Evolutionary conservation across 441 rosid genomes (phyloP).

Genomic region (Bruguiera hainesii): DNA sequence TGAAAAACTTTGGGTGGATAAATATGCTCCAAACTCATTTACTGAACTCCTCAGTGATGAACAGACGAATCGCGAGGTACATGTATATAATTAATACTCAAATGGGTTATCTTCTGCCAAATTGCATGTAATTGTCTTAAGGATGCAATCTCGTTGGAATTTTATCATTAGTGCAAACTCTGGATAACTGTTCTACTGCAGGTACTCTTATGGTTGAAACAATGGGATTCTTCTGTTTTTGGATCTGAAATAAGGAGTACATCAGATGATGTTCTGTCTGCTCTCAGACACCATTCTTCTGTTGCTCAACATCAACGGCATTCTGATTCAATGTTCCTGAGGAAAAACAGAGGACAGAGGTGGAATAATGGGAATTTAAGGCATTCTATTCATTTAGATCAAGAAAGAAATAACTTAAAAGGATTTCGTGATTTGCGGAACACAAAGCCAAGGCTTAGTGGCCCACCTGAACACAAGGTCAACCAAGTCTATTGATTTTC

Average conservation of each 20-base stretch:
- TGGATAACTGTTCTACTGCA: conserved; percentile 31
- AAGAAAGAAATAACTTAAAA: conserved; percentile 34
- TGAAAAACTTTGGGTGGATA: conserved; percentile 95
- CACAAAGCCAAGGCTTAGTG: conserved; percentile 58
- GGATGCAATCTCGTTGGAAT: conserved; percentile 4
- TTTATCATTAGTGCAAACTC: conserved; percentile 14
- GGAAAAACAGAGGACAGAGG: conserved; percentile 47
- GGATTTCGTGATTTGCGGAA: conserved; percentile 42
- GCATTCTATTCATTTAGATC: conserved; percentile 35
- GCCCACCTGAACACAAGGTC: conserved; percentile 93
- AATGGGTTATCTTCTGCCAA: conserved; percentile 12
- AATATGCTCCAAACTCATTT: conserved; percentile 91
- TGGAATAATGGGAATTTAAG: conserved; percentile 48
- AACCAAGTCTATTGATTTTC: conserved; percentile 13
- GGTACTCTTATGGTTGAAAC: conserved; percentile 97
- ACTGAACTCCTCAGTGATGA: conserved; percentile 99
- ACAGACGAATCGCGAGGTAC: conserved; percentile 95
- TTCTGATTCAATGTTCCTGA: conserved; percentile 44
- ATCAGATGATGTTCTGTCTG: conserved; percentile 79
- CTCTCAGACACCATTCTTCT: conserved; percentile 86
- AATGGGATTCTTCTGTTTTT: conserved; percentile 98
- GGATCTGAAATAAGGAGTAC: conserved; percentile 97
- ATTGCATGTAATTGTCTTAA: conserved; percentile 12
- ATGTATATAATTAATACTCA: conserved; percentile 15
- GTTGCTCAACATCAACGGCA: conserved; percentile 50